These are phyloP conservation scores for Gossypium lobatum DNA, from an alignment of 441 rosid genomes.

Conservation along the genomic window DNA sequence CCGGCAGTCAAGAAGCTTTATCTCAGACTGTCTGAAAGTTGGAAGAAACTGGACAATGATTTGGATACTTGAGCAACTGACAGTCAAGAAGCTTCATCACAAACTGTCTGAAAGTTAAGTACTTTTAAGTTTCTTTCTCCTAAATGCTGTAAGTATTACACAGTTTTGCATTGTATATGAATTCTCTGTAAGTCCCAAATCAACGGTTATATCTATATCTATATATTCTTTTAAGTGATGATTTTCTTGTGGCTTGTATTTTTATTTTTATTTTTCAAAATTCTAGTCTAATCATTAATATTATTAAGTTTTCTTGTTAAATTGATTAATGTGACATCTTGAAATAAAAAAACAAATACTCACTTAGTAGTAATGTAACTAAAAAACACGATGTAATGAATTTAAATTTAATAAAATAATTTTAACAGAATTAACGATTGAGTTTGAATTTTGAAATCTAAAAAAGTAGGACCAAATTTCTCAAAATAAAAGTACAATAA, in stretches of 20 bases:
- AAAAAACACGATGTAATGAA: no score
- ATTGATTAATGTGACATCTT: no score
- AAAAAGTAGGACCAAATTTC: no score
- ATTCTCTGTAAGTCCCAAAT: neutral
- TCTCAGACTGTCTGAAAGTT: conserved; percentile 21
- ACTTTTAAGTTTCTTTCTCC: neutral
- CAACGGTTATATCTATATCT: neutral
- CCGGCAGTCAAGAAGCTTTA: conserved; percentile 33
- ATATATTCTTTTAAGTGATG: neutral
- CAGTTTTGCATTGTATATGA: neutral
- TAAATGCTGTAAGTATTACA: neutral
- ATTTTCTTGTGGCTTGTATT: neutral
- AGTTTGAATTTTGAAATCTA: no score
- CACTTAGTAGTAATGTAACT: no score
- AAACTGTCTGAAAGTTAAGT: conserved; percentile 15
- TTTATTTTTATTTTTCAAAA: neutral
- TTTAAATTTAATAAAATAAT: no score
- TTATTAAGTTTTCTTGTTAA: no score
- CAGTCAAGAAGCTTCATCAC: conserved; percentile 30
- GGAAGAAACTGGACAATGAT: conserved; percentile 31
- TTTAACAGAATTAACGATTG: no score
- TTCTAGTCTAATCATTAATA: no score
- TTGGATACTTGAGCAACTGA: conserved; percentile 28
- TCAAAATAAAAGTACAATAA: no score
- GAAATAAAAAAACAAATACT: no score